Evolutionary conservation across 2,329 filamentous ascomycete genomes (phyloP).

Genomic region (Xylariaceae sp.): DNA sequence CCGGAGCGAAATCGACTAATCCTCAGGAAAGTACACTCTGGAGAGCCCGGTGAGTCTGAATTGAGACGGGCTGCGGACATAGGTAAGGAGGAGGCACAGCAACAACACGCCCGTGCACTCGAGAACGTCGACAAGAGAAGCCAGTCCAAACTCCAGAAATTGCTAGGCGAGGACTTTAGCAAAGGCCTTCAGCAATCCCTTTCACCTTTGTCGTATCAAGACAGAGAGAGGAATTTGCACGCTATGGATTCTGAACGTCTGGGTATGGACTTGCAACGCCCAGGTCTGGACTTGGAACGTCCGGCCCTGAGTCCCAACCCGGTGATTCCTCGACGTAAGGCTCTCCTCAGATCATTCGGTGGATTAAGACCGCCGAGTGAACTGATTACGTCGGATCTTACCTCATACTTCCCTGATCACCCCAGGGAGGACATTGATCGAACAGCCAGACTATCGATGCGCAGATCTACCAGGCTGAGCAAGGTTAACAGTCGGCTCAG

Average conservation of each 20-base stretch:
- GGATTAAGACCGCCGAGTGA: slow-evolving; percentile 91
- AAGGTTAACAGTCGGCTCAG: slow-evolving; percentile 89
- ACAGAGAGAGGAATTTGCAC: slow-evolving; percentile 63
- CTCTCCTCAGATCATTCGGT: slow-evolving; percentile 73
- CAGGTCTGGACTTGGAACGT: slow-evolving; percentile 54
- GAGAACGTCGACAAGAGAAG: slow-evolving; percentile 67
- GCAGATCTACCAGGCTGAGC: slow-evolving; percentile 84
- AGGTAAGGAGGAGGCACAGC: slow-evolving; percentile 78
- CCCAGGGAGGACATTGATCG: slow-evolving; percentile 91
- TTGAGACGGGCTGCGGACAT: slow-evolving; percentile 83
- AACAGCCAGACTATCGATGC: slow-evolving; percentile 86
- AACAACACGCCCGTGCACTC: slow-evolving; percentile 61
- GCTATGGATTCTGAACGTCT: slow-evolving; percentile 30
- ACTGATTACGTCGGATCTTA: slow-evolving; percentile 92
- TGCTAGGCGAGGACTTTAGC: slow-evolving; percentile 82
- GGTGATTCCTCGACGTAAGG: slow-evolving; percentile 44
- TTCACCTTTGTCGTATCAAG: slow-evolving; percentile 69
- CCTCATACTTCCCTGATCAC: slow-evolving; percentile 95
- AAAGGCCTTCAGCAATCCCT: slow-evolving; percentile 76
- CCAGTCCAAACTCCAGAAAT: slow-evolving; percentile 80
- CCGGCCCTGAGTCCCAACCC: slow-evolving; percentile 45
- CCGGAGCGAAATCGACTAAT: slow-evolving; percentile 89
- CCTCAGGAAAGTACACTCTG: slow-evolving; percentile 83
- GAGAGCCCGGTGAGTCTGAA: slow-evolving; percentile 82
- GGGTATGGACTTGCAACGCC: slow-evolving; percentile 13